Evolutionary conservation across 495 filamentous ascomycete genomes (phyloP), one percentile per base, ranked within the genome.

Genomic region (Ascobolus immersus): DNA sequence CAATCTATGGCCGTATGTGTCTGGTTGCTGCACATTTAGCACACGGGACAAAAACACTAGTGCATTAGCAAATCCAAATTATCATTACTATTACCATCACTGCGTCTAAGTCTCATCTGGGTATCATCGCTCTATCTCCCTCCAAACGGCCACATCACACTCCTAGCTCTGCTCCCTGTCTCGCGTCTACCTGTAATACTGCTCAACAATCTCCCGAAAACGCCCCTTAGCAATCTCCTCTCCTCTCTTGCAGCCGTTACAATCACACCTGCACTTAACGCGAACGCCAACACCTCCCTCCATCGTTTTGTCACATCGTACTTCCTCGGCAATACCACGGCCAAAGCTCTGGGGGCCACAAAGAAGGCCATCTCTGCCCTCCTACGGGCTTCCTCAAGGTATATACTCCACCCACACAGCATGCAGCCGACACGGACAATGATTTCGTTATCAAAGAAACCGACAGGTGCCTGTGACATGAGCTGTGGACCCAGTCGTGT

Each of bases 291-390:
- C 27, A 61, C 71, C 56, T 92, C 81, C 37, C 67, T 62, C 69
- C 75, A 77, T 52, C 72, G 64, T 54, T 74, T 60, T 56, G 76
- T 53, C n/a, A n/a, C n/a, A n/a, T 66, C 50, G 53, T 91, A 92
- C 25, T 62, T 55, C 40, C 82, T 58, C 26, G 82, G 81, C 17
- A 90, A 52, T 32, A 81, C 48, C 15, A 71, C 76, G 12, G 76
- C 79, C 42, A 74, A 58, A 24, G 82, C 82, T 35, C 79, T 59
- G 1, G 82, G 82, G 36, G 72, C 71, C 39, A 93, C 79, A 55
- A 90, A 93, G 28, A 89, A 57, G 18, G 70, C 69, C 43, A 91
- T 56, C 40, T 92, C 82, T 47, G 75, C 71, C 32, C 79, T 59
- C 42, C 74, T 62, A 29, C 58, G 58, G 17, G 60, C 52, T 20